Conservation (phyloP, 208 protist genomes). For the Wallacemonas sp. region DNA sequence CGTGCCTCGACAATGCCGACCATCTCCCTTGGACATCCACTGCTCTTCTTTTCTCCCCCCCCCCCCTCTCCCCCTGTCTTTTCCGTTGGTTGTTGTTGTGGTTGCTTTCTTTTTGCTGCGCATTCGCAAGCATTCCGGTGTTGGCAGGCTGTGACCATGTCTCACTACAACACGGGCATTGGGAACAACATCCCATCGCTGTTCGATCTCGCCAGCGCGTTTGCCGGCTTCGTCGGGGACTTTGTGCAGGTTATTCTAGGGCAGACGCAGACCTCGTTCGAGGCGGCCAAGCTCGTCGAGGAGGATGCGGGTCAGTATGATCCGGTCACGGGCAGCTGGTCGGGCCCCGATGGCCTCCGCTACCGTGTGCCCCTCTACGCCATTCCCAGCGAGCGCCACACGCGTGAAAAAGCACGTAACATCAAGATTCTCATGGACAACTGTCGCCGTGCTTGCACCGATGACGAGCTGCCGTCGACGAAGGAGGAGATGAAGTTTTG, state of each 20-base stretch:
- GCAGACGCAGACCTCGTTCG: constrained; percentile 69
- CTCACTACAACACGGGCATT: constrained; percentile 88
- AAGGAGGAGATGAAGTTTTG: constrained; percentile 88
- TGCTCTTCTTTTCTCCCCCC: too few species aligned
- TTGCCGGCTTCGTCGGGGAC: constrained; percentile 68
- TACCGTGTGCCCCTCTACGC: constrained; percentile 84
- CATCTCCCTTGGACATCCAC: too few species aligned
- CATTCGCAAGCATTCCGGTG: too few species aligned
- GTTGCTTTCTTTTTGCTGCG: background rate
- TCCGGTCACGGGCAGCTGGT: constrained; percentile 69
- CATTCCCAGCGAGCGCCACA: constrained; percentile 85
- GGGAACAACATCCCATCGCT: constrained; percentile 79
- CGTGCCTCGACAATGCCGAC: too few species aligned
- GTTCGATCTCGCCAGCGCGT: constrained; percentile 73
- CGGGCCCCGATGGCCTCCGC: constrained; percentile 64
- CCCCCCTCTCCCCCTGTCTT: constrained; percentile 14
- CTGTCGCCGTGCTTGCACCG: constrained; percentile 75
- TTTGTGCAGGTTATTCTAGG: constrained; percentile 78
- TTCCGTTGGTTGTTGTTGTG: background rate
- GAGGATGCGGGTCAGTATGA: constrained; percentile 68
- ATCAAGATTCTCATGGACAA: constrained; percentile 92
- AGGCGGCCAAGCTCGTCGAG: constrained; percentile 62
- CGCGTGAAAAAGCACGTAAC: constrained; percentile 81
- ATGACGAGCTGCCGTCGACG: constrained; percentile 85
- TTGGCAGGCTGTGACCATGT: constrained; percentile 70